Evolutionary conservation across 352 stramenopile genomes (phyloP).

Genomic region (Pythium apleroticum): DNA sequence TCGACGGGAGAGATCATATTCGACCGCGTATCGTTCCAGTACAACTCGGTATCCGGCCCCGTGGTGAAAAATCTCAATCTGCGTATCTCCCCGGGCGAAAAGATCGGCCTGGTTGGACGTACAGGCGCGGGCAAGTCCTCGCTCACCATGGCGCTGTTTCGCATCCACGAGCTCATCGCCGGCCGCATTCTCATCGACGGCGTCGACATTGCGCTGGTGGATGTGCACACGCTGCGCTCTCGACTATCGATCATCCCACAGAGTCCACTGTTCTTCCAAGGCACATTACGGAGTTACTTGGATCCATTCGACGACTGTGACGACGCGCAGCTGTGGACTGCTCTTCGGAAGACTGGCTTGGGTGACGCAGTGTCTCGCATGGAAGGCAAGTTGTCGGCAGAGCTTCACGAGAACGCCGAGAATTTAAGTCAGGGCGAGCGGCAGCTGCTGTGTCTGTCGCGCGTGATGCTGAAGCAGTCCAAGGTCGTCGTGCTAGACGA

Average conservation of each 20-base stretch:
- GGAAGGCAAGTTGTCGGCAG: slow-evolving; percentile 37
- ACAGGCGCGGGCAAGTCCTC: slow-evolving; percentile 38
- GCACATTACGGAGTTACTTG: slow-evolving; percentile 50
- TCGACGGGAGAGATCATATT: slow-evolving; percentile 15
- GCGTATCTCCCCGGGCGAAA: slow-evolving; percentile 42
- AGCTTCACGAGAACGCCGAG: slow-evolving; percentile 62
- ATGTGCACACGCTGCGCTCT: slow-evolving; percentile 16
- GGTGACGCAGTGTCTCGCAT: slow-evolving; percentile 13
- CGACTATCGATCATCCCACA: slow-evolving; percentile 30
- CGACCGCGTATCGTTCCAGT: slow-evolving; percentile 34
- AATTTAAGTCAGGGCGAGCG: slow-evolving; percentile 73
- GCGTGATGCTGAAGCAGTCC: slow-evolving; percentile 31
- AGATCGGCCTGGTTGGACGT: slow-evolving; percentile 78
- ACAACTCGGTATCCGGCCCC: slow-evolving; percentile 7
- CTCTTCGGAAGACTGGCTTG: slow-evolving; percentile 37
- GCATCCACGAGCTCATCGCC: slow-evolving; percentile 22
- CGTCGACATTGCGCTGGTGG: slow-evolving; percentile 29
- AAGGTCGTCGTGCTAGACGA: slow-evolving; percentile 48
- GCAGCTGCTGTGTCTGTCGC: slow-evolving; percentile 35
- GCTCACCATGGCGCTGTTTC: slow-evolving; percentile 22
- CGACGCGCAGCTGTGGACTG: slow-evolving; percentile 61
- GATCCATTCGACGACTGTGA: slow-evolving; percentile 77
- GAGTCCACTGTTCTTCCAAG: slow-evolving; percentile 27
- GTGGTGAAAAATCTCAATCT: slow-evolving; percentile 34
- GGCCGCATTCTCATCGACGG: slow-evolving; percentile 32